phyloP scores from a whole-genome alignment of 2,329 filamentous ascomycete genomes.

The Nigrospora sphaerica region DNA sequence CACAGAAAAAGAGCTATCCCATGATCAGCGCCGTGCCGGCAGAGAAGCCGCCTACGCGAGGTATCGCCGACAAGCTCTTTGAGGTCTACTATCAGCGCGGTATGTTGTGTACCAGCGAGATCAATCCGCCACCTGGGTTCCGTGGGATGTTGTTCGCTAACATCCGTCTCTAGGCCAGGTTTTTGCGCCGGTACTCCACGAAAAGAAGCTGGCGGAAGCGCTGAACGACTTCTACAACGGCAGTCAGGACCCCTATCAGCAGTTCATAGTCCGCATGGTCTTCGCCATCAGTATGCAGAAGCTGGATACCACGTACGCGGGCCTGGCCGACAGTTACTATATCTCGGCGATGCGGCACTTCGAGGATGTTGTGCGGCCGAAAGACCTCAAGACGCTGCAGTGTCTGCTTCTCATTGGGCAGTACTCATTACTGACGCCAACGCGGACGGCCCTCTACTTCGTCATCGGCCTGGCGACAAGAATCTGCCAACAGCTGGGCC shows the following conservation, averaged over 20 bases:
- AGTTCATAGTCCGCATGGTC: slow-evolving; percentile 85
- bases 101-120: background rate
- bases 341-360: slow-evolving; percentile 80
- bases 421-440: slow-evolving; percentile 89
- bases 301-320: slow-evolving; percentile 82
- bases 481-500: slow-evolving; percentile 80
- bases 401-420: slow-evolving; percentile 82
- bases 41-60: slow-evolving; percentile 63
- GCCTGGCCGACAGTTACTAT: slow-evolving; percentile 91
- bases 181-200: slow-evolving; percentile 81
- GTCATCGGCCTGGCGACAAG: slow-evolving; percentile 82
- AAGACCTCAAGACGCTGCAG: slow-evolving; percentile 84
- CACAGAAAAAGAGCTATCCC: slow-evolving; percentile 79
- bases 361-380: slow-evolving; percentile 76
- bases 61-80: slow-evolving; percentile 70
- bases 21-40: slow-evolving; percentile 83
- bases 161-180: slow-evolving; percentile 59
- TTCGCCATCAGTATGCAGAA: slow-evolving; percentile 94
- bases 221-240: slow-evolving; percentile 76
- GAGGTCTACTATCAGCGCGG: slow-evolving; percentile 83
- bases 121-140: too few species aligned
- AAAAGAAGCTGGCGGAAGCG: slow-evolving; percentile 68
- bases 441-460: slow-evolving; percentile 87
- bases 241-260: slow-evolving; percentile 70
- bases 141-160: slow-evolving; percentile 11